Evolutionary conservation across 2,329 filamentous ascomycete genomes (phyloP).

Genomic region (Colletotrichum sansevieriae): DNA sequence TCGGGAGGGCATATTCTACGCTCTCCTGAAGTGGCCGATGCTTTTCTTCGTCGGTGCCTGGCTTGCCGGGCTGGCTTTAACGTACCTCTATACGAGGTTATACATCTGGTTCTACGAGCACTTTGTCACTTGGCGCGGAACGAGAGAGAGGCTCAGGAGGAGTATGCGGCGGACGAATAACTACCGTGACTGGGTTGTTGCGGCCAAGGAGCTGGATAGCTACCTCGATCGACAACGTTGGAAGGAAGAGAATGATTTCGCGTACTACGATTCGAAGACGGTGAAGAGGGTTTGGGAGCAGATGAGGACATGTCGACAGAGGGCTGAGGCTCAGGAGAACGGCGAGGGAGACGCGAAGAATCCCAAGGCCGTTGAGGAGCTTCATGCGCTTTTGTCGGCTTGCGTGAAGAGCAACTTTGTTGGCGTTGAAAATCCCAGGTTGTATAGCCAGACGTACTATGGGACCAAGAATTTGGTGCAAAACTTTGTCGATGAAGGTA

Average conservation of each 20-base stretch:
- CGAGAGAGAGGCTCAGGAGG: slow-evolving; percentile 77
- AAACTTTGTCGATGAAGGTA: slow-evolving; percentile 87
- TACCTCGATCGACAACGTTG: slow-evolving; percentile 86
- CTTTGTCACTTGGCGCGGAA: slow-evolving; percentile 88
- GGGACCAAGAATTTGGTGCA: slow-evolving; percentile 97
- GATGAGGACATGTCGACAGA: slow-evolving; percentile 73
- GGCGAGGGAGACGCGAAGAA: slow-evolving; percentile 52
- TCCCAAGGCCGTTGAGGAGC: slow-evolving; percentile 72
- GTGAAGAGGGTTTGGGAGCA: slow-evolving; percentile 83
- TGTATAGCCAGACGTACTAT: slow-evolving; percentile 99
- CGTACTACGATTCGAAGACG: slow-evolving; percentile 90
- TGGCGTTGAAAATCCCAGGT: slow-evolving; percentile 89
- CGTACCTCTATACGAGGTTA: slow-evolving; percentile 84
- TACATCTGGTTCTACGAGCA: slow-evolving; percentile 97
- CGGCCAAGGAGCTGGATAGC: slow-evolving; percentile 82
- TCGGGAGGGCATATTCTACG: slow-evolving; percentile 91
- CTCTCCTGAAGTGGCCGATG: slow-evolving; percentile 91
- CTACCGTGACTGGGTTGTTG: slow-evolving; percentile 86
- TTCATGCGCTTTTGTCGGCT: slow-evolving; percentile 83
- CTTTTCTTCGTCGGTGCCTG: slow-evolving; percentile 84
- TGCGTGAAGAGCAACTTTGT: slow-evolving; percentile 99
- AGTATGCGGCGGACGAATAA: slow-evolving; percentile 78
- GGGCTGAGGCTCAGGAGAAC: slow-evolving; percentile 65
- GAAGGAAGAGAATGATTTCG: slow-evolving; percentile 82
- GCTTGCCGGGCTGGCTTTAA: slow-evolving; percentile 78